Evolutionary conservation across 2,329 filamentous ascomycete genomes (phyloP).

Genomic region (Trichoderma cornu-damae): DNA sequence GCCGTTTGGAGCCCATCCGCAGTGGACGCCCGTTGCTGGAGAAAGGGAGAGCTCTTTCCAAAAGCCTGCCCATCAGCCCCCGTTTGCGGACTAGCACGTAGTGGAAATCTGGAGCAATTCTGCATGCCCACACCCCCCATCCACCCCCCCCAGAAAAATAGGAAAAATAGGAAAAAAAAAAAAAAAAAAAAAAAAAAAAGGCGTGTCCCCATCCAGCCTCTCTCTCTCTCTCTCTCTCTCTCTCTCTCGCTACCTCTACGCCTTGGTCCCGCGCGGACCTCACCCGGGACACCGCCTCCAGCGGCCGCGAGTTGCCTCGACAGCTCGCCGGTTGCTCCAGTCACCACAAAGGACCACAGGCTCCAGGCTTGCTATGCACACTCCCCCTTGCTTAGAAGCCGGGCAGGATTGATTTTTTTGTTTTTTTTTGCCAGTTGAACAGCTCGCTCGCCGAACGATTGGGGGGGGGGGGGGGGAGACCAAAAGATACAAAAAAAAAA

Average conservation of each 20-base stretch:
- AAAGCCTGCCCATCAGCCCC: background rate
- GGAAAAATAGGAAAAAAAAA: too few relatives aligned
- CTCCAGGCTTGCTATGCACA: background rate
- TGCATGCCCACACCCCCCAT: too few relatives aligned
- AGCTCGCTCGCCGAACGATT: too few relatives aligned
- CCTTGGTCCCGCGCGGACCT: constrained; percentile 4
- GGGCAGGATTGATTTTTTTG: constrained; percentile 14
- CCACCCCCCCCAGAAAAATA: too few relatives aligned
- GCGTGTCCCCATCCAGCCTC: too few relatives aligned
- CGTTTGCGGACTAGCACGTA: constrained; percentile 9
- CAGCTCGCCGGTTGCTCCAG: background rate
- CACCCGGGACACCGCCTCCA: background rate
- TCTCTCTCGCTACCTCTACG: too few relatives aligned
- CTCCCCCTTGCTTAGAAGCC: background rate
- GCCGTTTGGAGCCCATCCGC: background rate
- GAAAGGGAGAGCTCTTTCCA: background rate
- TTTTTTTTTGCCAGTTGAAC: too few relatives aligned
- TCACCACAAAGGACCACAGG: background rate
- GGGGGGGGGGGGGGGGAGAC: too few relatives aligned
- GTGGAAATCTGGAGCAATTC: background rate
- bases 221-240: too few relatives aligned
- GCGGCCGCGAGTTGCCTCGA: background rate
- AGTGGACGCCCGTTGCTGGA: background rate
- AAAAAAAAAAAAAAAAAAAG: too few relatives aligned
- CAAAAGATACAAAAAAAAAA: too few relatives aligned